Percentiles rank a stretch among this genome's conserved stretches.
Evolutionary conservation across 2,329 filamentous ascomycete species (phyloP).

Genomic region (Cordyceps farinosa): DNA sequence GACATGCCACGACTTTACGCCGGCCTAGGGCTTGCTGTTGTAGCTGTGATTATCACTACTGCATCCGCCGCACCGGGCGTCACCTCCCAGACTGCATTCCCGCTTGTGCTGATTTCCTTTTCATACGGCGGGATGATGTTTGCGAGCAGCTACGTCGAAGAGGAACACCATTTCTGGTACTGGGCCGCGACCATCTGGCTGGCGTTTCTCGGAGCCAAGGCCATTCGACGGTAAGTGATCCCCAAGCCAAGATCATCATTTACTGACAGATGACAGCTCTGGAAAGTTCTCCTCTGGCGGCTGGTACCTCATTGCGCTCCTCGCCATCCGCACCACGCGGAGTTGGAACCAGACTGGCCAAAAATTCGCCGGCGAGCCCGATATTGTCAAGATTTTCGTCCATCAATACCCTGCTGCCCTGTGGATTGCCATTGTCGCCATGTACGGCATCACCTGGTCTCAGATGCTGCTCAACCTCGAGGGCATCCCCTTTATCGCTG

Average conservation of each 20-base stretch:
- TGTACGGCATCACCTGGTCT: constrained; percentile 61
- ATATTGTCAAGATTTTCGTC: constrained; percentile 74
- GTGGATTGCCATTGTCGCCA: constrained; percentile 68
- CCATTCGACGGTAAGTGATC: constrained; percentile 38
- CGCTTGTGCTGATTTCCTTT: constrained; percentile 50
- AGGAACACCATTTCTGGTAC: constrained; percentile 99
- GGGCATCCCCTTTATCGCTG: constrained; percentile 39
- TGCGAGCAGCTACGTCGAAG: constrained; percentile 94
- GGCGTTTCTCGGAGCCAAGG: constrained; percentile 47
- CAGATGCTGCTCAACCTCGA: constrained; percentile 42
- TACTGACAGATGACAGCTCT: constrained; percentile 24
- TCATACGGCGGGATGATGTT: constrained; percentile 90
- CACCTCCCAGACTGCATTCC: constrained; percentile 19
- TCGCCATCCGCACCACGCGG: constrained; percentile 62
- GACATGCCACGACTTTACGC: constrained; percentile 60
- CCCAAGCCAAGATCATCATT: background rate
- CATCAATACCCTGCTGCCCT: constrained; percentile 61
- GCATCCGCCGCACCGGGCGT: constrained; percentile 4
- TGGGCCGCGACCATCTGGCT: constrained; percentile 76
- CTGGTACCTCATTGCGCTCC: constrained; percentile 45
- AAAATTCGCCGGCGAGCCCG: constrained; percentile 87
- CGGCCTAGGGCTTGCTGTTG: constrained; percentile 40
- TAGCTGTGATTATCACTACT: constrained; percentile 36
- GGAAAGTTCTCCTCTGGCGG: constrained; percentile 31
- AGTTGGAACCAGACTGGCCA: constrained; percentile 97